These are phyloP conservation scores for Incumbomyces delicatus DNA, from an alignment of 2,329 filamentous ascomycete species.

Conservation along the genomic window DNA sequence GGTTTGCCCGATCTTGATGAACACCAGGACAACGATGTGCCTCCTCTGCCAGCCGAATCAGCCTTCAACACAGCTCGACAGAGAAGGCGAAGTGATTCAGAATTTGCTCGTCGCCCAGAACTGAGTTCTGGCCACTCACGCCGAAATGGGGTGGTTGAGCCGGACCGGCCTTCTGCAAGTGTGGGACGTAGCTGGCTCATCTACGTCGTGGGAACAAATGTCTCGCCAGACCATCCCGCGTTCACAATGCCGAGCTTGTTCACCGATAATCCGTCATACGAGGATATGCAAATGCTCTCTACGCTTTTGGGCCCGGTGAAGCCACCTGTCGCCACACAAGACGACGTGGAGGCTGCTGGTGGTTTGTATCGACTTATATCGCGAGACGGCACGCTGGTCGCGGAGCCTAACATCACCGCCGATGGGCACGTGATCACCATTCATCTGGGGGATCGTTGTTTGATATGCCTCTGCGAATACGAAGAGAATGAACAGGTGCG, in stretches of 20 bases:
- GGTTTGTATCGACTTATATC: slow-evolving; percentile 48
- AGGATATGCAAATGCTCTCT: slow-evolving; percentile 62
- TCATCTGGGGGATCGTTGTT: slow-evolving; percentile 44
- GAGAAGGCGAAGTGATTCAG: slow-evolving; percentile 49
- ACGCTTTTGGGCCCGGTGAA: slow-evolving; percentile 58
- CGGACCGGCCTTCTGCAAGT: slow-evolving; percentile 39
- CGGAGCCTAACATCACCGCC: slow-evolving; percentile 35
- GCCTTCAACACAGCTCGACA: slow-evolving; percentile 40
- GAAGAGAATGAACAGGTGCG: slow-evolving; percentile 52
- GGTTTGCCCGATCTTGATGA: slow-evolving; percentile 32
- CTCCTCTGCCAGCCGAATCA: slow-evolving; percentile 26
- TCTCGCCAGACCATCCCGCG: slow-evolving; percentile 60
- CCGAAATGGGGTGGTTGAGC: slow-evolving; percentile 55
- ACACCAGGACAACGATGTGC: slow-evolving; percentile 25
- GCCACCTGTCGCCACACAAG: slow-evolving; percentile 56
- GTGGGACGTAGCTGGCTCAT: slow-evolving; percentile 60
- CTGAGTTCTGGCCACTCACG: slow-evolving; percentile 53
- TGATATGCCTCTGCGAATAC: slow-evolving; percentile 59
- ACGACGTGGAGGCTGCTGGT: slow-evolving; percentile 53
- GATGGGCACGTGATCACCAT: slow-evolving; percentile 28
- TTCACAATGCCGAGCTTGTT: slow-evolving; percentile 61
- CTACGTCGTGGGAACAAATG: slow-evolving; percentile 60
- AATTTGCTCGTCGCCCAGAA: slow-evolving; percentile 46
- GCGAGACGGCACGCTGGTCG: slow-evolving; percentile 34
- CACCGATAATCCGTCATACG: slow-evolving; percentile 59